Evolutionary conservation across 1,139 yeast genomes (phyloP).

Genomic region (Geotrichum fermentans): DNA sequence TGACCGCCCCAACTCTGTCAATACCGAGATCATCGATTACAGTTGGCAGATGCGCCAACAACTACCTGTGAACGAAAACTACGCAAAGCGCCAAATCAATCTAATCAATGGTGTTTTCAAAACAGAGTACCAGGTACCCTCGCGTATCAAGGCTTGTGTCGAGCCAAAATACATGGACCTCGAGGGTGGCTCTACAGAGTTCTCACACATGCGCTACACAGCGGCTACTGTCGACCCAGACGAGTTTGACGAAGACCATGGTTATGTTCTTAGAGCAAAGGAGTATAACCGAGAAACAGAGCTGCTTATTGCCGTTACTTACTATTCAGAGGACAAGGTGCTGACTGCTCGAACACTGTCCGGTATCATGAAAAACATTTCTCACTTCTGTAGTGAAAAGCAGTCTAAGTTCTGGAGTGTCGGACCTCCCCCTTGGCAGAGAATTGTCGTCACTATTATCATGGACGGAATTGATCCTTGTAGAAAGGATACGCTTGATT

Average conservation of each 20-base stretch:
- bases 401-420: constrained; percentile 50
- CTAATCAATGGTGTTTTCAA: constrained; percentile 66
- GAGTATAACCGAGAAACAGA: constrained; percentile 78
- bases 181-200: constrained; percentile 63
- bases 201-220: constrained; percentile 68
- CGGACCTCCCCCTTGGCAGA: constrained; percentile 91
- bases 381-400: constrained; percentile 69
- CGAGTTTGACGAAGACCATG: constrained; percentile 58
- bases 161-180: constrained; percentile 48
- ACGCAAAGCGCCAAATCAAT: constrained; percentile 61
- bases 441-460: constrained; percentile 80
- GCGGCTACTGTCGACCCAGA: constrained; percentile 81
- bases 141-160: constrained; percentile 57
- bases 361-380: constrained; percentile 87
- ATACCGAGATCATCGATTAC: constrained; percentile 23
- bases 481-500: constrained; percentile 73
- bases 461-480: constrained; percentile 95
- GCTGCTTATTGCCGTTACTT: constrained; percentile 82
- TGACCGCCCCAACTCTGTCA: constrained; percentile 1
- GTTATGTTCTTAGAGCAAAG: constrained; percentile 73
- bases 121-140: constrained; percentile 73
- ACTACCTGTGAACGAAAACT: constrained; percentile 49
- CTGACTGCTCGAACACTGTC: constrained; percentile 86
- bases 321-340: constrained; percentile 79
- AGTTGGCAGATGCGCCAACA: constrained; percentile 27